A percentile compares a stretch with the other conserved stretches of the same genome.
These are phyloP conservation scores for Nemania sp. DNA, from an alignment of 2,329 filamentous ascomycete genomes.

Conservation along the genomic window DNA sequence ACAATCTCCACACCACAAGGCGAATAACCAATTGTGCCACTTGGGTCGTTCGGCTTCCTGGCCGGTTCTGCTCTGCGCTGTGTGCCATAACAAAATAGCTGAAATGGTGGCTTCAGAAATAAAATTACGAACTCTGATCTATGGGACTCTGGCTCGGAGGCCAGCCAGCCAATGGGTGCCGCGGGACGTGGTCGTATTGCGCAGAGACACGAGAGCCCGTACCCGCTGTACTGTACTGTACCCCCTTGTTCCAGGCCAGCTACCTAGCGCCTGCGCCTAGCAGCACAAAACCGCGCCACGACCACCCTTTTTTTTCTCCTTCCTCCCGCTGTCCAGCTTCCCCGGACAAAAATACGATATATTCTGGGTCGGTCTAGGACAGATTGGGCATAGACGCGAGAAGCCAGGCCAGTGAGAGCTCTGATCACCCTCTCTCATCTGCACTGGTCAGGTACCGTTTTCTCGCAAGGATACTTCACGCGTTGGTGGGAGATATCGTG, in stretches of 20 bases:
- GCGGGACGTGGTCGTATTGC: constrained; percentile 23
- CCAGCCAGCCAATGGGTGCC: constrained; percentile 11
- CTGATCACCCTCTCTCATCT: not conserved
- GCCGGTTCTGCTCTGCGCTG: no score
- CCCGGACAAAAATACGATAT: constrained; percentile 13
- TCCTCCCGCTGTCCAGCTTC: constrained; percentile 16
- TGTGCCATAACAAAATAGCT: constrained; percentile 15
- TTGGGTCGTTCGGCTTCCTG: no score
- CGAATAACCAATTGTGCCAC: not conserved
- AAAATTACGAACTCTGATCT: constrained; percentile 21
- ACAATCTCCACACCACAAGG: constrained; percentile 11
- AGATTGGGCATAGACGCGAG: not conserved
- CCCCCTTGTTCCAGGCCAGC: no score
- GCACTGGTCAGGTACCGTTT: constrained; percentile 1
- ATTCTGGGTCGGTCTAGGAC: constrained; percentile 4
- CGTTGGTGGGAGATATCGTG: not conserved
- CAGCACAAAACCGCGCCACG: not conserved
- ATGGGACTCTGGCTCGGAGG: not conserved
- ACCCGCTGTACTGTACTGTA: no score
- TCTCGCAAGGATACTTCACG: constrained; percentile 6
- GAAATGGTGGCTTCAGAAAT: constrained; percentile 22
- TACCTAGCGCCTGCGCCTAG: not conserved
- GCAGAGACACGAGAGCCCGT: constrained; percentile 18
- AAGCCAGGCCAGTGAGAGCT: not conserved
- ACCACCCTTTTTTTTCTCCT: constrained; percentile 11